phyloP scores from a whole-genome alignment of 2,329 filamentous ascomycete species.

The Cladorrhinum sp. region DNA sequence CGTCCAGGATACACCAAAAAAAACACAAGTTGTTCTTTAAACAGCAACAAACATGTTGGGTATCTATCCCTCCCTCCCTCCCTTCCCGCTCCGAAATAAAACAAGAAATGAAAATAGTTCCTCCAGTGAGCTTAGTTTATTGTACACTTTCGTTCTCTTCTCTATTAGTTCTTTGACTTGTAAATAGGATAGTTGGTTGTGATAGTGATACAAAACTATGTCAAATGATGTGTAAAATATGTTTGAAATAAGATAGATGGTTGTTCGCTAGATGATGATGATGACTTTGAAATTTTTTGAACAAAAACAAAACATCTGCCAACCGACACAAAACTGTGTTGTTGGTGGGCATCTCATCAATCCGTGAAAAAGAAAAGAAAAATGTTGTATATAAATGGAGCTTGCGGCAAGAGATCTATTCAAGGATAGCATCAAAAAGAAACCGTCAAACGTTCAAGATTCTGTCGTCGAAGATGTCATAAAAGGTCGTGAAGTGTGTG shows the following conservation, averaged over 20 bases:
- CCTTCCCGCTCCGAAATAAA: not conserved
- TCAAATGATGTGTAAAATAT: not conserved
- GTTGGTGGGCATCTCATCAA: constrained; percentile 1
- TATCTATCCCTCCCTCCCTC: constrained; percentile 2
- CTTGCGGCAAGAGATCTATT: constrained; percentile 2
- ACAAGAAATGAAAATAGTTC: not conserved
- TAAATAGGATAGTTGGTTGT: not conserved
- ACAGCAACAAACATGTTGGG: constrained; percentile 6
- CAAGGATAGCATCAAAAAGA: constrained; percentile 4
- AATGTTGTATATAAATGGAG: not conserved
- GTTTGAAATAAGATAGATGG: not conserved
- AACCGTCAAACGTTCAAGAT: constrained; percentile 7
- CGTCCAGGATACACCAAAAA: too few relatives aligned
- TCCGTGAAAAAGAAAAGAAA: constrained; percentile 1
- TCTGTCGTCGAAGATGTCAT: constrained; percentile 6
- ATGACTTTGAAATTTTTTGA: not conserved
- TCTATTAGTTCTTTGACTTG: not conserved
- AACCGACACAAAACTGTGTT: not conserved
- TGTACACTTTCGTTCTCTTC: not conserved
- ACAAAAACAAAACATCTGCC: not conserved
- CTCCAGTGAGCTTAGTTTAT: not conserved
- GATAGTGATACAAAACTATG: not conserved
- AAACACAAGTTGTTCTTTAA: too few relatives aligned
- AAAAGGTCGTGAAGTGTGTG: constrained; percentile 1
- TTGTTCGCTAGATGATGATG: not conserved